Conservation (phyloP, 306 rosid genomes). For the Purshia tridentata region DNA sequence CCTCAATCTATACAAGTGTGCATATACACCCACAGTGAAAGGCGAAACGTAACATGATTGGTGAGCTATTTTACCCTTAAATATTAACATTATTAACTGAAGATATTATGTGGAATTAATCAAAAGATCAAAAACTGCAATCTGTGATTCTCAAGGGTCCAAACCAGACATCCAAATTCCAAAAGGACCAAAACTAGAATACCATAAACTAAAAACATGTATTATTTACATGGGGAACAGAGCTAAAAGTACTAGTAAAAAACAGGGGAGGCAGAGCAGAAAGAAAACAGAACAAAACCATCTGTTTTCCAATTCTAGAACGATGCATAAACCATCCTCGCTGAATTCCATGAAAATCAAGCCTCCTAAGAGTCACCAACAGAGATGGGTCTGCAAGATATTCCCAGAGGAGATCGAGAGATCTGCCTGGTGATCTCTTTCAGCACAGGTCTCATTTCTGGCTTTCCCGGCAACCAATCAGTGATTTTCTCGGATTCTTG, state of each 20-base stretch:
- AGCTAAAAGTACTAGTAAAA: not conserved
- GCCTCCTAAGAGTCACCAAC: slow-evolving; percentile 55
- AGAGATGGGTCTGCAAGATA: slow-evolving; percentile 47
- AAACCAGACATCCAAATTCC: not conserved
- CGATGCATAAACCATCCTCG: slow-evolving; percentile 2
- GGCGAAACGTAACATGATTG: no score
- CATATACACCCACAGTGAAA: no score
- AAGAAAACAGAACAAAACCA: slow-evolving; percentile 2
- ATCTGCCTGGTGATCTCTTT: slow-evolving; percentile 52
- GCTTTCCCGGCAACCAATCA: slow-evolving; percentile 55
- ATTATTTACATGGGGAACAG: slow-evolving; percentile 17
- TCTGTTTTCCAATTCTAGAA: slow-evolving; percentile 18
- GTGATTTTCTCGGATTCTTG: slow-evolving; percentile 58
- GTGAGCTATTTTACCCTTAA: no score
- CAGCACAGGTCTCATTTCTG: slow-evolving; percentile 54
- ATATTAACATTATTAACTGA: not conserved
- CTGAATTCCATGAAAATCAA: not conserved
- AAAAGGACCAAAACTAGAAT: not conserved
- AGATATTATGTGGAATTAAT: not conserved
- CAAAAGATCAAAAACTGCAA: not conserved
- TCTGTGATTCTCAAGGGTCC: not conserved
- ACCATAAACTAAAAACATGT: not conserved
- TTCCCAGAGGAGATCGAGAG: slow-evolving; percentile 81
- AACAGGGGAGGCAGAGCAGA: slow-evolving; percentile 16
- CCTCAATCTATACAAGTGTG: no score